Conservation (phyloP, 176 grass and related monocot genomes). For the Raddia guianensis region DNA sequence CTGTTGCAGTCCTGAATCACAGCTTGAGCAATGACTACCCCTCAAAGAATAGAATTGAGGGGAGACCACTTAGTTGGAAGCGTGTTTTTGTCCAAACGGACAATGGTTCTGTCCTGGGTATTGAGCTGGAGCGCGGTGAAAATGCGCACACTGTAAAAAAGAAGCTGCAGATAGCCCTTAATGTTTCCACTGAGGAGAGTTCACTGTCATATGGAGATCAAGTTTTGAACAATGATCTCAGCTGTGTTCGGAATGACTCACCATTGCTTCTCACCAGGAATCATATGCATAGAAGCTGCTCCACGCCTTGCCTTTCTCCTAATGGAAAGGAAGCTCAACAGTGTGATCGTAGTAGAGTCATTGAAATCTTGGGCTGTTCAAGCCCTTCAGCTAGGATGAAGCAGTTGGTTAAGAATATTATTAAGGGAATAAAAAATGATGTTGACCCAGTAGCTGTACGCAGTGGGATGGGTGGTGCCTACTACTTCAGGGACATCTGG, state of each 20-base stretch:
- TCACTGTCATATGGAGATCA: constrained; percentile 63
- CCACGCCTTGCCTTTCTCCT: constrained; percentile 67
- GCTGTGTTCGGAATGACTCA: constrained; percentile 56
- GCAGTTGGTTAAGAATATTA: constrained; percentile 59
- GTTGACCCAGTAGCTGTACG: constrained; percentile 57
- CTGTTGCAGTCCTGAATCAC: constrained; percentile 50
- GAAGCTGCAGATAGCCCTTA: constrained; percentile 65
- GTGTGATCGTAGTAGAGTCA: constrained; percentile 47
- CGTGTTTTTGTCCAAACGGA: constrained; percentile 74
- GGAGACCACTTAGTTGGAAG: constrained; percentile 46
- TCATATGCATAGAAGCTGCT: constrained; percentile 59
- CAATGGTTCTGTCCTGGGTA: constrained; percentile 62
- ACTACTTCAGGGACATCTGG: constrained; percentile 57
- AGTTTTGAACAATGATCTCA: constrained; percentile 72
- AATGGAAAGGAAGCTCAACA: constrained; percentile 54
- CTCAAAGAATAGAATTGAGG: constrained; percentile 44
- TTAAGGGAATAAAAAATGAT: constrained; percentile 49
- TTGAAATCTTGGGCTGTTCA: constrained; percentile 64
- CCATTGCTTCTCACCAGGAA: constrained; percentile 69
- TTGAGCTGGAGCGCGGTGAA: constrained; percentile 72
- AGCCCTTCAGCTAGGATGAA: constrained; percentile 55
- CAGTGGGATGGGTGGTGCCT: constrained; percentile 67
- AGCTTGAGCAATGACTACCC: constrained; percentile 33
- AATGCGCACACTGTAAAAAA: constrained; percentile 74
- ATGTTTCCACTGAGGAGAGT: constrained; percentile 60